Evolutionary conservation across 2,329 filamentous ascomycete species (phyloP).

Genomic region (Xenoacremonium recifei): DNA sequence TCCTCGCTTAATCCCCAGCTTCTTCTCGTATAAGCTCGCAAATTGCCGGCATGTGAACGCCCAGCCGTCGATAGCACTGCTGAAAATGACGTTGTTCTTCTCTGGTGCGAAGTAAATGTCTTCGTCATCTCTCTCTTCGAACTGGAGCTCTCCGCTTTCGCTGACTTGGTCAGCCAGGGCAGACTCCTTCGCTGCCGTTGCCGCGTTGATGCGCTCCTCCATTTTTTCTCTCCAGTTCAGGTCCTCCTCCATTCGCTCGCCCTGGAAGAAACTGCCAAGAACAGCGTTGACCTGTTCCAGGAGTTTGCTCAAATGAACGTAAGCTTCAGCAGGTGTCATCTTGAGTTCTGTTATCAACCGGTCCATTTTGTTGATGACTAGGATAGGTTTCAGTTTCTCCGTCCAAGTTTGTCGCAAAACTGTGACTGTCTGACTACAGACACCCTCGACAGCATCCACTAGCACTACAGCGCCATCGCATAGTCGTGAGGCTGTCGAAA

Average conservation of each 20-base stretch:
- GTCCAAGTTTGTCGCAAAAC: constrained; percentile 93
- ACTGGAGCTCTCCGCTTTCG: constrained; percentile 63
- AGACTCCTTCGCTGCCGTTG: constrained; percentile 61
- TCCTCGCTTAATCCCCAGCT: constrained; percentile 88
- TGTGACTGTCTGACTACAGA: constrained; percentile 97
- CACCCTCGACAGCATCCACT: constrained; percentile 95
- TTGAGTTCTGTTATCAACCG: constrained; percentile 90
- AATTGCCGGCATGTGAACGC: constrained; percentile 96
- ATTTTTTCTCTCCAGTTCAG: constrained; percentile 92
- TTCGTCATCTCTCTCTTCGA: constrained; percentile 90
- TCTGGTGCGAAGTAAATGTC: constrained; percentile 98
- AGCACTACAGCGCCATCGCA: constrained; percentile 94
- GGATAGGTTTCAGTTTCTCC: constrained; percentile 88
- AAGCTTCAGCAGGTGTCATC: constrained; percentile 88
- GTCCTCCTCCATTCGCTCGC: constrained; percentile 98
- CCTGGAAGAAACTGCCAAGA: constrained; percentile 95
- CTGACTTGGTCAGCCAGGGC: constrained; percentile 46
- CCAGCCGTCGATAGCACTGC: constrained; percentile 98
- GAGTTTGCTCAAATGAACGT: constrained; percentile 82
- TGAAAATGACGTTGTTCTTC: constrained; percentile 98
- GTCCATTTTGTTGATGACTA: constrained; percentile 99
- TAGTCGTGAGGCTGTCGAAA: constrained; percentile 89
- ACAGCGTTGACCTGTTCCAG: constrained; percentile 97
- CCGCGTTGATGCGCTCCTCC: constrained; percentile 78
- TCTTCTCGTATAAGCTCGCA: constrained; percentile 90